Evolutionary conservation across 352 stramenopile genomes (phyloP), one percentile per base, ranked within the genome.

Genomic region (Phytophthora cryptogea): DNA sequence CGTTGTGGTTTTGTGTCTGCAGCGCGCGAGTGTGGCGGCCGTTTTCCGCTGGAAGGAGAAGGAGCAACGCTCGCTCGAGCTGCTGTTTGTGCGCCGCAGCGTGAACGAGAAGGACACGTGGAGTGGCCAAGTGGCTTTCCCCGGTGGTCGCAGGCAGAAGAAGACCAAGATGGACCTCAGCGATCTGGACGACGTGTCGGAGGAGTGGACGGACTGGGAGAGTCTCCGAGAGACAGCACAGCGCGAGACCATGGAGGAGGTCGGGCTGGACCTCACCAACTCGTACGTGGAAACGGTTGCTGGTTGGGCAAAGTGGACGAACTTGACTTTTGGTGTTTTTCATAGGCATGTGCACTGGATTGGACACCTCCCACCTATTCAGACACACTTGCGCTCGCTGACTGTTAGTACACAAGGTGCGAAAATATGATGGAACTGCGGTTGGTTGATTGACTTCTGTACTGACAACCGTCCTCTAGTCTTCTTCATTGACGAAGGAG

Each of bases 121-220:
- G 86, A 95, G 86, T 42, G 84, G 86, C 0, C 86, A 95, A 44
- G 67, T 95, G 13, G 86, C 86, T 14, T 93, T 95, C 54, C 86
- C 86, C 1, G 84, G 86, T 14, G 86, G 86, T 17, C 80, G 72
- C 7, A 73, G 81, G 5, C 77, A 92, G 68, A 83, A 88, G 49
- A 85, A 88, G 32, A 65, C 55, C 40, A 67, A 53, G 16, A 76
- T 71, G 70, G 60, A 75, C 39, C 26, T 75, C 14, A 59, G 43
- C 4, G 49, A 31, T 4, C 54, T 58, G 31, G 53, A 76, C 23
- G 56, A 74, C 8, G 28, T 70, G 9, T 64, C 45, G 2, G 58
- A 71, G 13, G 75, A 78, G 33, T 74, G 68, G 66, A 70, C 68
- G 49, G 55, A 83, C 10, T 90, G 83, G 78, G 86, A 95, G 64